phyloP scores from a whole-genome alignment of 2,329 filamentous ascomycete species.

The Fusarium vanettenii region DNA sequence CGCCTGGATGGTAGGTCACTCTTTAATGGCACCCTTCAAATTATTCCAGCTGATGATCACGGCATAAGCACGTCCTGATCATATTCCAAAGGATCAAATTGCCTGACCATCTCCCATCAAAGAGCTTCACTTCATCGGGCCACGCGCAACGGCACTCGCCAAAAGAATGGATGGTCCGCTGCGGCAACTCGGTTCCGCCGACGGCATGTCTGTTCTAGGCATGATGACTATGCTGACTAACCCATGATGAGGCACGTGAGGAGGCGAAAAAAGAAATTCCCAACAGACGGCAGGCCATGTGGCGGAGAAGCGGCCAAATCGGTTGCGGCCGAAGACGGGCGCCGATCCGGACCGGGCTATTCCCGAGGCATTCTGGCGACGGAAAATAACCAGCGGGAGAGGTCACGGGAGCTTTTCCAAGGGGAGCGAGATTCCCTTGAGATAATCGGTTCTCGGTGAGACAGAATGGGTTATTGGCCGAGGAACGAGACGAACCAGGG shows the following conservation, averaged over 20 bases:
- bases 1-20: not conserved
- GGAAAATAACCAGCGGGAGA: not conserved
- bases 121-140: not conserved
- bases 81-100: conserved; percentile 19
- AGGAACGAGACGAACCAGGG: not conserved
- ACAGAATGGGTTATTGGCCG: not conserved
- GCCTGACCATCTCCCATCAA: not conserved
- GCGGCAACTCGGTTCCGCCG: conserved; percentile 16
- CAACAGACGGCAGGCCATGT: conserved; percentile 3
- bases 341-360: conserved; percentile 5
- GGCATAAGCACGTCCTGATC: not conserved
- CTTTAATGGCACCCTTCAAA: not conserved
- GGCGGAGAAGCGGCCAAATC: conserved; percentile 11
- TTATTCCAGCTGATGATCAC: not conserved
- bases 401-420: not conserved
- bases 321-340: conserved; percentile 10
- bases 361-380: not conserved
- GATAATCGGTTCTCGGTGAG: not conserved
- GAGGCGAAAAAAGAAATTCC: not conserved
- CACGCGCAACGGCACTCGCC: conserved; percentile 3
- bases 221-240: conserved; percentile 3
- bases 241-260: conserved; percentile 16
- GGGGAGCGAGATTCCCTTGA: not conserved
- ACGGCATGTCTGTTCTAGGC: conserved; percentile 8
- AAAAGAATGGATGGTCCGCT: not conserved